Evolutionary conservation across 2,329 filamentous ascomycete species (phyloP), one percentile per base, ranked within the genome.

Genomic region (Chaetomiaceae sp.): DNA sequence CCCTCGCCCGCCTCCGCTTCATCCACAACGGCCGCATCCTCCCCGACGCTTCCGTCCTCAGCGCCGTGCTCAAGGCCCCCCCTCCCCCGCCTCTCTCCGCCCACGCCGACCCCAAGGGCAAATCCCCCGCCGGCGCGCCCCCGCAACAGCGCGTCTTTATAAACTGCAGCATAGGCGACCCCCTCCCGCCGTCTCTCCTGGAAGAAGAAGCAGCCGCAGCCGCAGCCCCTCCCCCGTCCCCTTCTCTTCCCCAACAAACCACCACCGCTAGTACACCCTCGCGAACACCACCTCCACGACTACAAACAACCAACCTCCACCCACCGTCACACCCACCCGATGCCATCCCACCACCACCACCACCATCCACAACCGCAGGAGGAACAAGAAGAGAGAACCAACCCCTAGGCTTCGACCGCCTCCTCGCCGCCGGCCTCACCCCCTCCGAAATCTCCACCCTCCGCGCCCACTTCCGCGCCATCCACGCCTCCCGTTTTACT

Each of bases 1-100:
- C 84, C 14, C 76, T 80, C 38, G 84, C 83, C 58, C 87, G 90
- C 33, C 81, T 97, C 29, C 89, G 92, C 55, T 83, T 99, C 59
- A 96, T 97, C 68, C 85, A 96, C 69, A 83, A 89, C 47, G 94
- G 94, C 57, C 91, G 89, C 66, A 87, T 95, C 55, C 84, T 97
- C 46, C 79, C 85, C 60, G 91, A 96, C 68, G 72, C 76, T 33
- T 78, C 82, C 9, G 79, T 88, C 6, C 77, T 99, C 23, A 78
- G 81, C 54, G 72, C 78, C 33, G 87, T 86, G 1, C 76, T 97
- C 43, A 83, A 82, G 55, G 72, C 87, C 1, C 79, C 83, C 0
- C 74, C 80, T 0, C 78, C 81, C 0, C 80, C 81, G 0, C 76
- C 78, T 59, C 59, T 75, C 64, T 47, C 65, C 67, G 43, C 31